Evolutionary conservation across 495 filamentous ascomycete genomes (phyloP), one percentile per base, ranked within the genome.

Genomic region (Hypoxylon lenormandii): DNA sequence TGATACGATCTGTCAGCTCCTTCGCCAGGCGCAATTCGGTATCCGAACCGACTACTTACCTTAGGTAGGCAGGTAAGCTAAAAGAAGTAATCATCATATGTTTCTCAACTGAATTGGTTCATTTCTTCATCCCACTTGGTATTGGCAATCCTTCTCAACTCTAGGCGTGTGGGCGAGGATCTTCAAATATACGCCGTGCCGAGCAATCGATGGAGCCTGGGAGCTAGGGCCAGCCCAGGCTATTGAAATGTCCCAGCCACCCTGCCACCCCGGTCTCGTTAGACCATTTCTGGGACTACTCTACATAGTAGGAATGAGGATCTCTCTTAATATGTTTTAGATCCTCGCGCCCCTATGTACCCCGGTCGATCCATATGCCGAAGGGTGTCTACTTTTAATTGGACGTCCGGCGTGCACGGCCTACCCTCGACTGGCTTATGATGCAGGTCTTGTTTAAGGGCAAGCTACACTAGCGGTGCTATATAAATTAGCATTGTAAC

Each of bases 281-380:
- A 33, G 10, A 11, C 30, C 30, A 33, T 8, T 33, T 7, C 10
- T 33, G 30, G 30, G 6, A 18, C 51, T 33, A 8, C 28, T 26
- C 13, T n/a, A n/a, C n/a, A n/a, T n/a, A n/a, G n/a, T n/a, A 42
- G 60, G 45, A 49, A 56, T 56, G 51, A 33, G 21, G 43, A 55
- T 56, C 51, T 42, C 5, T n/a, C 13, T 12, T 42, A 15, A 55
- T 30, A 33, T 42, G 28, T 53, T 21, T 56, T 64, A 56, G 60
- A 55, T 63, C 50, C 49, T 42, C 15, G 42, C 10, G 26, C 55
- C 23, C 46, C 21, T 12, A 3, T 26, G 11, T 51, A 18, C 47
- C 43, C 56, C 21, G 19, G 23, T 15, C 40, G 8, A 15, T 13
- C 30, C 15, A 51, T 8, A 42, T 51, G 47, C 46, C 42, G 46